Percentiles rank a stretch among this genome's conserved stretches.
These are phyloP conservation scores for Peniophora sp. DNA, from an alignment of 1,284 basidiomycete species.

Conservation along the genomic window DNA sequence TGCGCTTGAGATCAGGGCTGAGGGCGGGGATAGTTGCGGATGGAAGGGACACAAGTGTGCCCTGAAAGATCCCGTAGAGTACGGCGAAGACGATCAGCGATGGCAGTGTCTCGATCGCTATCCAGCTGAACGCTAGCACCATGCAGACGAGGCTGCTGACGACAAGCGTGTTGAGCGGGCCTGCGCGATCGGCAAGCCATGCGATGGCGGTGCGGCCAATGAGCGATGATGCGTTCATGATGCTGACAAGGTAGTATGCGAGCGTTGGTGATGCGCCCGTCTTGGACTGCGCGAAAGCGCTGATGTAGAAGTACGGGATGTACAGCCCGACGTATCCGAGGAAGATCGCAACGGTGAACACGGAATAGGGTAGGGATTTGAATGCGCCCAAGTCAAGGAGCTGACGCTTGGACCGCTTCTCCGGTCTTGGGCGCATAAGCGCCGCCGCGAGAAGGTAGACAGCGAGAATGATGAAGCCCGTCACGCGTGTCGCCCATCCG, in stretches of 20 bases:
- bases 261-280: slow-evolving; percentile 4
- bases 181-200: slow-evolving; percentile 18
- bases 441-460: slow-evolving; percentile 26
- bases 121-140: slow-evolving; percentile 7
- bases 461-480: slow-evolving; percentile 12
- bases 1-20: slow-evolving; percentile 4
- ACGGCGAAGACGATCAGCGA: slow-evolving; percentile 10
- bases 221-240: slow-evolving; percentile 19
- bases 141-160: slow-evolving; percentile 13
- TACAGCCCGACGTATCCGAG: slow-evolving; percentile 13
- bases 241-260: slow-evolving; percentile 17
- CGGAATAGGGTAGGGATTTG: slow-evolving; percentile 8
- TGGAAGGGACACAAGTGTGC: slow-evolving; percentile 10
- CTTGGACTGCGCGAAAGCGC: slow-evolving; percentile 4
- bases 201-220: slow-evolving; percentile 20
- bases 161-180: slow-evolving; percentile 19
- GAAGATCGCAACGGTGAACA: slow-evolving; percentile 8
- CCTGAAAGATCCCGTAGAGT: slow-evolving; percentile 14
- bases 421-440: slow-evolving; percentile 31
- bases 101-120: background rate
- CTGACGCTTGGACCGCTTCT: slow-evolving; percentile 12
- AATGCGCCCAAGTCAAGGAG: slow-evolving; percentile 8
- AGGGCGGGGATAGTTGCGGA: slow-evolving; percentile 5
- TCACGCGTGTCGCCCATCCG: slow-evolving; percentile 18
- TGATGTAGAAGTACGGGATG: slow-evolving; percentile 16